A percentile compares a stretch with the other conserved stretches of the same genome.
Evolutionary conservation across 2,329 filamentous ascomycete genomes (phyloP).

Genomic region (Huntiella moniliformis): DNA sequence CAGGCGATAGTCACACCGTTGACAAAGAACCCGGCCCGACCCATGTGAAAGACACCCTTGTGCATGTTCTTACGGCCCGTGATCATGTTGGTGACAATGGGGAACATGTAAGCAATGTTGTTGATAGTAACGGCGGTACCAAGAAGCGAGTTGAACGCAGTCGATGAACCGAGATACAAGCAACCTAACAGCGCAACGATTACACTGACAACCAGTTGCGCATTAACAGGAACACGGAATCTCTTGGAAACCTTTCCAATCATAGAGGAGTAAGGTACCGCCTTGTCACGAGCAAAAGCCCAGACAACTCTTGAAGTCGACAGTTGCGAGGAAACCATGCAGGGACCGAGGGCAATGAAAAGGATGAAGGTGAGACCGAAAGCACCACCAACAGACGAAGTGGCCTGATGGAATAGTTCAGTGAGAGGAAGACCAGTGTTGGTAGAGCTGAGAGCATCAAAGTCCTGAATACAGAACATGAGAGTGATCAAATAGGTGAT

Average conservation of each 20-base stretch:
- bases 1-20: slow-evolving; percentile 21
- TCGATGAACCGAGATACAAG: slow-evolving; percentile 24
- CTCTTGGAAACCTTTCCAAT: slow-evolving; percentile 21
- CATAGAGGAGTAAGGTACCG: slow-evolving; percentile 20
- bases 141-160: slow-evolving; percentile 26
- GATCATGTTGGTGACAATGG: slow-evolving; percentile 26
- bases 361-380: slow-evolving; percentile 24
- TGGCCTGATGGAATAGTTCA: slow-evolving; percentile 26
- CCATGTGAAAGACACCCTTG: slow-evolving; percentile 22
- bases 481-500: slow-evolving; percentile 30
- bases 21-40: slow-evolving; percentile 17
- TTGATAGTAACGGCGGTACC: slow-evolving; percentile 24
- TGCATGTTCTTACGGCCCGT: slow-evolving; percentile 22
- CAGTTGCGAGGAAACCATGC: slow-evolving; percentile 20
- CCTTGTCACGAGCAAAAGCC: slow-evolving; percentile 27
- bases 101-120: slow-evolving; percentile 26
- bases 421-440: slow-evolving; percentile 25
- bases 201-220: slow-evolving; percentile 19
- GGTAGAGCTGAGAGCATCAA: slow-evolving; percentile 23
- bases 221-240: slow-evolving; percentile 21
- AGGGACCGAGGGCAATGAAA: slow-evolving; percentile 25
- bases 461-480: slow-evolving; percentile 33
- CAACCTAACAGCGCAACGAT: slow-evolving; percentile 23
- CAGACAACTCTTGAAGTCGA: slow-evolving; percentile 20
- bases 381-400: slow-evolving; percentile 22